phyloP scores from a whole-genome alignment of 768 basidiomycete genomes.

The Cyclocybe cylindracea region DNA sequence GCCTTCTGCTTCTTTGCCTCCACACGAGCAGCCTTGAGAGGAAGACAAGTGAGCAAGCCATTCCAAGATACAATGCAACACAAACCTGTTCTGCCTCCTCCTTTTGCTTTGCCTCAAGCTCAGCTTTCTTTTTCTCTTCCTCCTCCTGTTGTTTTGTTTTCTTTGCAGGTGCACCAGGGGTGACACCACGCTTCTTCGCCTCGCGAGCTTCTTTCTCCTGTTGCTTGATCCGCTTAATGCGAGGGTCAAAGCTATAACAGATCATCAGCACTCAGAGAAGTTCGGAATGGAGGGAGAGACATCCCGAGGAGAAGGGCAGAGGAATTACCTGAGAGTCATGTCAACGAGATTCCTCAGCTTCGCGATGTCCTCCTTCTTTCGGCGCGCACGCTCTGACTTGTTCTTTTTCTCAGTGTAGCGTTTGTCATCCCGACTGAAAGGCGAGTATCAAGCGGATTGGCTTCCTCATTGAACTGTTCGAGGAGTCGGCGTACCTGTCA shows the following conservation, averaged over 20 bases:
- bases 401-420: conserved; percentile 99
- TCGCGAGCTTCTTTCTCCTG: conserved; percentile 94
- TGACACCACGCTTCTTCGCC: conserved; percentile 71
- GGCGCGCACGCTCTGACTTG: conserved; percentile 91
- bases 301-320: not conserved
- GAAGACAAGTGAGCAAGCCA: not conserved
- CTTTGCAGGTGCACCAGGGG: conserved; percentile 55
- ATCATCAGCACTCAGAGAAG: not conserved
- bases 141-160: conserved; percentile 75
- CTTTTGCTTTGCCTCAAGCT: conserved; percentile 70
- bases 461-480: not conserved
- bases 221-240: conserved; percentile 96
- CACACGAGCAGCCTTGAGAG: conserved; percentile 51
- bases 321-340: conserved; percentile 61
- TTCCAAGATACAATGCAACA: conserved; percentile 1
- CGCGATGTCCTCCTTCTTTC: conserved; percentile 97
- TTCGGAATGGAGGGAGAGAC: not conserved
- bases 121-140: conserved; percentile 73
- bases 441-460: not conserved
- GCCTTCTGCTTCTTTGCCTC: conserved; percentile 86
- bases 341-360: conserved; percentile 88
- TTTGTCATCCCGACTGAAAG: conserved; percentile 89
- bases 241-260: conserved; percentile 67
- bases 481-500: conserved; percentile 65
- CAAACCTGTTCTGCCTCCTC: conserved; percentile 84